These are phyloP conservation scores for Wickerhamomyces canadensis DNA, from an alignment of 805 yeast genomes.

Conservation along the genomic window DNA sequence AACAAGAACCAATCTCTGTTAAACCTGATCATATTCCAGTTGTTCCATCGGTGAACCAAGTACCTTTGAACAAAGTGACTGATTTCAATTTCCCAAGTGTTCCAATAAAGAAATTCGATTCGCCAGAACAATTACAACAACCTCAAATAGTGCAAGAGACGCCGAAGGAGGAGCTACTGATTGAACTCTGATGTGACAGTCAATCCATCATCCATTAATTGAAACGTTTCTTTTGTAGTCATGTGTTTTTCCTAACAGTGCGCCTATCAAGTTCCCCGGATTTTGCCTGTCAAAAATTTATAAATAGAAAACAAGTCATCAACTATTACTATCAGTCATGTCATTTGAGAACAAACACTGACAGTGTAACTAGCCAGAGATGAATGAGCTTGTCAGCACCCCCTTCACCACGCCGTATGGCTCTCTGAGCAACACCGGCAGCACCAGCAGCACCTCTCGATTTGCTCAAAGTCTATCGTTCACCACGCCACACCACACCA, in stretches of 20 bases:
- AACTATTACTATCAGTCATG: too few species aligned
- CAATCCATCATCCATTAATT: too few species aligned
- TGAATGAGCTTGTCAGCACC: background rate
- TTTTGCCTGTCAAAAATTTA: too few species aligned
- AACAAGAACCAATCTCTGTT: slow-evolving; percentile 1
- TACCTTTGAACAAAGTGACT: slow-evolving; percentile 24
- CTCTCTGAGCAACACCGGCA: background rate
- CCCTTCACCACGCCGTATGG: background rate
- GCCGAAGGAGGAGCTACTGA: slow-evolving; percentile 19
- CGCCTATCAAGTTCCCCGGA: too few species aligned
- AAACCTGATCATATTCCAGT: slow-evolving; percentile 3
- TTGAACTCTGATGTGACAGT: slow-evolving; percentile 13
- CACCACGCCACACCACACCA: background rate
- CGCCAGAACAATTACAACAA: slow-evolving; percentile 8
- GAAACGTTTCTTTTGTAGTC: too few species aligned
- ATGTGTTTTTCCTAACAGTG: too few species aligned
- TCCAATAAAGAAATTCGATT: slow-evolving; percentile 25
- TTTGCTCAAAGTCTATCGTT: too few species aligned
- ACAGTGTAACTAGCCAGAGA: too few species aligned
- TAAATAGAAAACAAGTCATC: too few species aligned
- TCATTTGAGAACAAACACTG: background rate
- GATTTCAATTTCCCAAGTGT: slow-evolving; percentile 36
- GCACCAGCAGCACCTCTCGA: background rate
- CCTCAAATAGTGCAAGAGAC: slow-evolving; percentile 2
- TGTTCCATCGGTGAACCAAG: background rate